Evolutionary conservation across 306 rosid genomes (phyloP).

Genomic region (Geum urbanum): DNA sequence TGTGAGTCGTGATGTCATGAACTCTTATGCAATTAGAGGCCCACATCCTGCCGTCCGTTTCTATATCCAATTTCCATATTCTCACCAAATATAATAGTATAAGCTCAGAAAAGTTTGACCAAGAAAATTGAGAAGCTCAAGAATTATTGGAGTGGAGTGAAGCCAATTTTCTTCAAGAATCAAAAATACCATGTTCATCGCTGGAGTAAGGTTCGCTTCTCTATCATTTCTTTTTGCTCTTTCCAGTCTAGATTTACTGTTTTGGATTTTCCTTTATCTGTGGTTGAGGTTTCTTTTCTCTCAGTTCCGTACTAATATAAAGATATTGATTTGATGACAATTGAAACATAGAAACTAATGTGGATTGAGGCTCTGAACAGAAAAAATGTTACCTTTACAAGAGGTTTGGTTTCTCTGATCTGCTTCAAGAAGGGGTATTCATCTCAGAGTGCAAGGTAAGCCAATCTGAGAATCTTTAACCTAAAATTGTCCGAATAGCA

Average conservation of each 20-base stretch:
- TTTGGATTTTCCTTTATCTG: background rate
- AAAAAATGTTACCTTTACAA: constrained; percentile 26
- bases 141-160: background rate
- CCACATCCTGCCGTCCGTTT: background rate
- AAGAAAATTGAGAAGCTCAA: background rate
- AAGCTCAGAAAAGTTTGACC: too few species aligned
- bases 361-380: constrained; percentile 30
- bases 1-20: background rate
- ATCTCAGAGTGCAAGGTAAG: constrained; percentile 41
- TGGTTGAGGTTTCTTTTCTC: background rate
- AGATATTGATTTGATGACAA: background rate
- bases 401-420: constrained; percentile 36
- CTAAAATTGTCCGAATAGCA: background rate
- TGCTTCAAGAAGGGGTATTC: constrained; percentile 51
- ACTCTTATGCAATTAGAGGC: background rate
- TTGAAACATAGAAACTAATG: background rate
- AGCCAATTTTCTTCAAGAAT: constrained; percentile 7
- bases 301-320: background rate
- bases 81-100: too few species aligned
- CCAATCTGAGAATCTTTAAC: background rate
- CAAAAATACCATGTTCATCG: background rate
- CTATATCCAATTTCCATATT: too few species aligned
- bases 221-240: background rate
- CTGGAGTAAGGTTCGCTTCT: constrained; percentile 16
- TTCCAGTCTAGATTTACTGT: too few species aligned